Base-by-base conservation (phyloP, 1,284 basidiomycete genomes). In the Sutorius eximius region DNA sequence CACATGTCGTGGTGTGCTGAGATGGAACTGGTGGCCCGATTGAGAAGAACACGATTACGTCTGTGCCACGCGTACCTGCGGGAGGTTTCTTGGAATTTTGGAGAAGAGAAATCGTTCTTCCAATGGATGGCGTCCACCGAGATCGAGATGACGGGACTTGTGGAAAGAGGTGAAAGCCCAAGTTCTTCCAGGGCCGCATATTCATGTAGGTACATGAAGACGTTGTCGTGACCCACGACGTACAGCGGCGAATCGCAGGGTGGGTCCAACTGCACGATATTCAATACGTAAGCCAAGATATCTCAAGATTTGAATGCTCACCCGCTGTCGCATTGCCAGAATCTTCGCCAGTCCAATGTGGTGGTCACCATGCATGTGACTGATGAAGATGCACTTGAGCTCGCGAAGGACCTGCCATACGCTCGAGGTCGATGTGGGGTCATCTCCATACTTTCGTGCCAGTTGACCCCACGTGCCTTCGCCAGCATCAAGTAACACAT, bases 401-500 rank as follows among this genome's bases (percentile, higher is more conserved):
- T 89, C 76, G n/a, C 83, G 76, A 53, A 96, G 74, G 12, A 87
- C 76, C n/a, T 82, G 67, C 76, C 80, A 81, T 1, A 80, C 82
- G 52, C 76, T 78, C 15, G 66, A 64, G 2, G 70, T 56, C 16
- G 68, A 64, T n/a, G 69, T 55, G 5, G 67, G 70, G 15, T 82
- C 75, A n/a, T 77, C 71, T 0, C 94, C 94, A 62, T 87, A 96
- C 46, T 86, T 81, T 11, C 96, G 82, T 5, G 79, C 78, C 9
- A 98, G 78, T 67, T 98, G 94, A 2, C 94, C 95, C 76, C 89
- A 89, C 0, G 95, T 95, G 0, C 93, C 92, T 71, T 98, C 95
- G 0, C 95, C 95, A 2, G 82, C 82, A 63, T 98, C 96, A 3
- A 98, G 80, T n/a, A 98, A 73, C 27, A 98, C 74, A 53, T 81